Evolutionary conservation across 1,284 basidiomycete genomes (phyloP).

Genomic region (Puccinia triticina): DNA sequence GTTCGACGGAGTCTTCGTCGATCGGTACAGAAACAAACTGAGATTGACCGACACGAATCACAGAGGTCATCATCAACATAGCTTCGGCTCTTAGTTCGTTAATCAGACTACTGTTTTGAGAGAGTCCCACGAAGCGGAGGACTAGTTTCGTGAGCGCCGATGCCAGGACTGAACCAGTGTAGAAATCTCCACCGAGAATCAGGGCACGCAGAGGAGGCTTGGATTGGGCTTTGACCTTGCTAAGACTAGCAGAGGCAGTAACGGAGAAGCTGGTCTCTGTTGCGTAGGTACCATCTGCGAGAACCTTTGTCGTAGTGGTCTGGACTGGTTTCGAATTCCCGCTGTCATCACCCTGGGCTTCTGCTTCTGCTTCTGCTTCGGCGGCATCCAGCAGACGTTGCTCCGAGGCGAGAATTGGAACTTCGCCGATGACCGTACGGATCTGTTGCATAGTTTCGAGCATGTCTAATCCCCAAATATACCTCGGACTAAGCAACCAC

Average conservation of each 20-base stretch:
- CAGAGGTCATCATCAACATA: slow-evolving; percentile 97
- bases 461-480: slow-evolving; percentile 65
- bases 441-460: slow-evolving; percentile 77
- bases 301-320: slow-evolving; percentile 67
- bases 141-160: slow-evolving; percentile 90
- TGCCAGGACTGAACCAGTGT: slow-evolving; percentile 87
- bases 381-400: slow-evolving; percentile 74
- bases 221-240: slow-evolving; percentile 78
- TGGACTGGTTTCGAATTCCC: slow-evolving; percentile 55
- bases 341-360: slow-evolving; percentile 55
- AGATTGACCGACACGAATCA: slow-evolving; percentile 94
- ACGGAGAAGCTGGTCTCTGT: slow-evolving; percentile 89
- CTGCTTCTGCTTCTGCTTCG: slow-evolving; percentile 65
- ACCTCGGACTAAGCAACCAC: not conserved
- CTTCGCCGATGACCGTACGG: slow-evolving; percentile 86
- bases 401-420: slow-evolving; percentile 91
- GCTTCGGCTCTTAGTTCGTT: slow-evolving; percentile 86
- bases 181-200: slow-evolving; percentile 94
- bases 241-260: slow-evolving; percentile 71
- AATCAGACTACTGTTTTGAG: slow-evolving; percentile 67
- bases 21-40: slow-evolving; percentile 91
- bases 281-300: slow-evolving; percentile 97
- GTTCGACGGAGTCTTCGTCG: slow-evolving; percentile 95
- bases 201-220: slow-evolving; percentile 90
- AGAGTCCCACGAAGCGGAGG: slow-evolving; percentile 73